Conservation (phyloP, 2,329 filamentous ascomycete genomes). For the Colletotrichum kahawae region DNA sequence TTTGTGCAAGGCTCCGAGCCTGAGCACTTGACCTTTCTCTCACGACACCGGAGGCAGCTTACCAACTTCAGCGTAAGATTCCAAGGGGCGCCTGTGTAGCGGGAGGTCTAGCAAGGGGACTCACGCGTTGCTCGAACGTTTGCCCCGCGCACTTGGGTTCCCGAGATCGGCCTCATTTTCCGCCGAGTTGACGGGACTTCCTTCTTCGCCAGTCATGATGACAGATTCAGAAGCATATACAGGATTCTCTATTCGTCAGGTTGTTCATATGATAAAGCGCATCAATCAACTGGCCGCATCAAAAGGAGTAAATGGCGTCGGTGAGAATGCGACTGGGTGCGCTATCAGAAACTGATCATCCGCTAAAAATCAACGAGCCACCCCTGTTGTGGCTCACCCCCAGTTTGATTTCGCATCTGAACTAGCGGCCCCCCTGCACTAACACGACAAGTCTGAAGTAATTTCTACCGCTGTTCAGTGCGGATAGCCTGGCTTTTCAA, state of each 20-base stretch:
- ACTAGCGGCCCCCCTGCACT: neutral
- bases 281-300: neutral
- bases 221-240: too few relatives aligned
- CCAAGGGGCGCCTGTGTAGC: neutral
- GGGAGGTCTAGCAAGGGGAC: neutral
- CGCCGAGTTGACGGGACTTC: neutral
- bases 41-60: constrained; percentile 9
- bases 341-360: neutral
- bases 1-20: constrained; percentile 3
- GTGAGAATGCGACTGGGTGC: neutral
- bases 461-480: neutral
- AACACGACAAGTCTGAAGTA: neutral
- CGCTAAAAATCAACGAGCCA: neutral
- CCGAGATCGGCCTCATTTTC: neutral
- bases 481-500: neutral
- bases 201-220: neutral
- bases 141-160: neutral
- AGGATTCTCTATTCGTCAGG: neutral
- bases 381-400: neutral
- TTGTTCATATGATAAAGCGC: neutral
- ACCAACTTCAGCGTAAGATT: neutral
- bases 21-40: constrained; percentile 13
- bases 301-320: neutral
- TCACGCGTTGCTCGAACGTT: neutral
- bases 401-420: neutral